A percentile compares a stretch with the other conserved stretches of the same genome.
These are phyloP conservation scores for Aeschynomene evenia DNA, from an alignment of 306 rosid species.

Conservation along the genomic window DNA sequence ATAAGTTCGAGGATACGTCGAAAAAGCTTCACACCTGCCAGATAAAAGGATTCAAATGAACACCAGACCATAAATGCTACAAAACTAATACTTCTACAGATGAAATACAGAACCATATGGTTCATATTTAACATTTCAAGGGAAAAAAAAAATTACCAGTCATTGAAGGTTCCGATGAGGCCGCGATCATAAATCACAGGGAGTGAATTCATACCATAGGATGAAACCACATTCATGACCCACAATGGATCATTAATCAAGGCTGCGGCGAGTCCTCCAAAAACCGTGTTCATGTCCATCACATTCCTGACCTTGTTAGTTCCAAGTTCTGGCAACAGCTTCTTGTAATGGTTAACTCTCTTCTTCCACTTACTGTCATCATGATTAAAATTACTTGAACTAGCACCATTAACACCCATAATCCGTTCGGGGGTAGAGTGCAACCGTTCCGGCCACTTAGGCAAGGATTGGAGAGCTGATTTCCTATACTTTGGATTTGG, in stretches of 20 bases:
- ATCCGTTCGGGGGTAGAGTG: slow-evolving; percentile 69
- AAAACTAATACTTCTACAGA: neutral
- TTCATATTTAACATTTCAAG: neutral
- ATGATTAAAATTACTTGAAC: slow-evolving; percentile 60
- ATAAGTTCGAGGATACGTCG: slow-evolving; percentile 95
- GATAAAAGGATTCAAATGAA: slow-evolving; percentile 26
- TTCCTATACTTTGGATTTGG: slow-evolving; percentile 66
- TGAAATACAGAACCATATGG: neutral
- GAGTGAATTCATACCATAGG: slow-evolving; percentile 77
- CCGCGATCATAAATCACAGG: slow-evolving; percentile 88
- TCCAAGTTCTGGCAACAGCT: slow-evolving; percentile 82
- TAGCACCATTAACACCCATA: slow-evolving; percentile 53
- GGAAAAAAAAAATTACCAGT: slow-evolving; percentile 56
- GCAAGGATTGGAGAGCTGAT: slow-evolving; percentile 48
- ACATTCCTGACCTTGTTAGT: slow-evolving; percentile 79
- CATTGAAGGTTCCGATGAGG: slow-evolving; percentile 89
- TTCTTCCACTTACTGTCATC: slow-evolving; percentile 84
- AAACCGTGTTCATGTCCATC: slow-evolving; percentile 93
- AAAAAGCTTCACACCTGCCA: slow-evolving; percentile 96
- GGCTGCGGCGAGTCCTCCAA: slow-evolving; percentile 90
- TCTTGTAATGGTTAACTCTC: slow-evolving; percentile 78
- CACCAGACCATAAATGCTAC: slow-evolving; percentile 9
- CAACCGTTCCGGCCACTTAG: slow-evolving; percentile 86
- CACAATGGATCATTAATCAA: slow-evolving; percentile 78
- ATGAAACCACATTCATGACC: slow-evolving; percentile 98